Conservation (phyloP, 2,329 filamentous ascomycete species). For the Amauroascus niger region DNA sequence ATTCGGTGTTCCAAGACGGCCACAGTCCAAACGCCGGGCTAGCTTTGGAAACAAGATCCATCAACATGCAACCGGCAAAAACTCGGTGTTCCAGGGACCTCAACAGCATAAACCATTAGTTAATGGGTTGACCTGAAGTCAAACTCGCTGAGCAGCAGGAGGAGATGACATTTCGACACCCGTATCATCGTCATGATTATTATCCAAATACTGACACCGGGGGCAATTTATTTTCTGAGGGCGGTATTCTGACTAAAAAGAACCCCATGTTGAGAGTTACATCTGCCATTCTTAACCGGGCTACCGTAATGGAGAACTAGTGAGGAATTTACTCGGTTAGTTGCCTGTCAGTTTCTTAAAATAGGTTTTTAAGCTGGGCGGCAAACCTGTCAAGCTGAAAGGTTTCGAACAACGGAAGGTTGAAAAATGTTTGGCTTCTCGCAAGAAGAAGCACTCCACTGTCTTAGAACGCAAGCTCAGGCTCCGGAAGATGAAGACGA, state of each 20-base stretch:
- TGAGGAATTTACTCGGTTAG: background rate
- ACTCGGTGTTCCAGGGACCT: conserved; percentile 8
- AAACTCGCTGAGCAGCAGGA: conserved; percentile 4
- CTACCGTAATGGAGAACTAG: background rate
- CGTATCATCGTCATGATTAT: background rate
- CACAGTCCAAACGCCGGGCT: background rate
- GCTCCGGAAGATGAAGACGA: background rate
- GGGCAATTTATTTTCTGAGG: background rate
- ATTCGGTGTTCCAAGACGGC: conserved; percentile 9
- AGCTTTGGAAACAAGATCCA: conserved; percentile 2
- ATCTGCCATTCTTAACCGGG: conserved; percentile 1
- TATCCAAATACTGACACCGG: background rate
- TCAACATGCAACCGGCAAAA: conserved; percentile 10
- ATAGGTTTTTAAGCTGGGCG: background rate
- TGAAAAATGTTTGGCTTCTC: background rate
- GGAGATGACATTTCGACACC: background rate
- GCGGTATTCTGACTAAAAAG: background rate
- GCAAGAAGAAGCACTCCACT: background rate
- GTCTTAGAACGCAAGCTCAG: background rate
- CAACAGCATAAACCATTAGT: conserved; percentile 3
- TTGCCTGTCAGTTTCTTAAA: background rate
- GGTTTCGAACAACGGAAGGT: conserved; percentile 2
- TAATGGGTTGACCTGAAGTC: background rate
- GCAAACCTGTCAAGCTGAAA: conserved; percentile 4
- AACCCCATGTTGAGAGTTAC: background rate